Conservation (phyloP, 2,329 filamentous ascomycete species). For the Hymenoscyphus salicellus region DNA sequence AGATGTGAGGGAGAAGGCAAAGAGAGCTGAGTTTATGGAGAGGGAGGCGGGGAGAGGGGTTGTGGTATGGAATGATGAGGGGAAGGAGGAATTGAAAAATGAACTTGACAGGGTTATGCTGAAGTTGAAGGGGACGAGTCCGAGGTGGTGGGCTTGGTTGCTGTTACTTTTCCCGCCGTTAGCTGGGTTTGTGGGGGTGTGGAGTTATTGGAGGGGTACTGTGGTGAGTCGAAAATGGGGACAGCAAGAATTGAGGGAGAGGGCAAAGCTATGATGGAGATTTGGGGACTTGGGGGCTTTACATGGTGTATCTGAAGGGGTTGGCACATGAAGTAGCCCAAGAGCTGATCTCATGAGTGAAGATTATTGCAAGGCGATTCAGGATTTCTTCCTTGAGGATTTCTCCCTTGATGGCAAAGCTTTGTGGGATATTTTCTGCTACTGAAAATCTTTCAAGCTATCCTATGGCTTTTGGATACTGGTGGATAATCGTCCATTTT, state of each 20-base stretch:
- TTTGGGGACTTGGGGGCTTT: background rate
- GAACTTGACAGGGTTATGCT: slow-evolving; percentile 66
- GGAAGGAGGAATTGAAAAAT: slow-evolving; percentile 63
- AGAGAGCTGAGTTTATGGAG: slow-evolving; percentile 58
- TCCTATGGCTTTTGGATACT: background rate
- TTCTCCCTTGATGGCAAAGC: background rate
- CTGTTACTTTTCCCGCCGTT: slow-evolving; percentile 70
- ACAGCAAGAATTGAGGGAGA: slow-evolving; percentile 53
- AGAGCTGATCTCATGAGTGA: background rate
- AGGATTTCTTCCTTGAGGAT: background rate
- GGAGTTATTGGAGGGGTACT: slow-evolving; percentile 71
- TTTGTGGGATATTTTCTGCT: background rate
- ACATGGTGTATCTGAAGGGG: background rate
- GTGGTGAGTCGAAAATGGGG: slow-evolving; percentile 70
- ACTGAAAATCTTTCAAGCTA: background rate
- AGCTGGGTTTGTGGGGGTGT: slow-evolving; percentile 64
- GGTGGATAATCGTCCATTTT: background rate
- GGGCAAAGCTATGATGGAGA: slow-evolving; percentile 51
- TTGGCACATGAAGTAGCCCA: background rate
- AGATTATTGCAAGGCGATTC: background rate
- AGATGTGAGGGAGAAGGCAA: slow-evolving; percentile 80
- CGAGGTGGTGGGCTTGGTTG: slow-evolving; percentile 66
- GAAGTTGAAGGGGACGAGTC: slow-evolving; percentile 57
- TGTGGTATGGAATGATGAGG: slow-evolving; percentile 88
- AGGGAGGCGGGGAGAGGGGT: slow-evolving; percentile 64